A percentile compares a stretch with the other conserved stretches of the same genome.
phyloP scores from a whole-genome alignment of 2,329 filamentous ascomycete species.

The Endoconidiophora polonica region DNA sequence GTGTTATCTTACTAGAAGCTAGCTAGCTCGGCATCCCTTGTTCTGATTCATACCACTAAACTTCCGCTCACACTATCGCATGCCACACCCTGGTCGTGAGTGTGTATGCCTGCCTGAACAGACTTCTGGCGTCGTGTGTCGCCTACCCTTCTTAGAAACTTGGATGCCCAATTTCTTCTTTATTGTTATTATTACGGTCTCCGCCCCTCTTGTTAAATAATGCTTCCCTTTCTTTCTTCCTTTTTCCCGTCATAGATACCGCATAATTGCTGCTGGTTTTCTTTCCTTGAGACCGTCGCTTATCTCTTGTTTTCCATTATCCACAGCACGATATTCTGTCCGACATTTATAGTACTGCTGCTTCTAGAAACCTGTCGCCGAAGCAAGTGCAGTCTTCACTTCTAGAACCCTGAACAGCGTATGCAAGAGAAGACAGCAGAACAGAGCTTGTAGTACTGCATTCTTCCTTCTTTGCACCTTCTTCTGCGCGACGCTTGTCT shows the following conservation, averaged over 20 bases:
- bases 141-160: background rate
- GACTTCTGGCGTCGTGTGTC: background rate
- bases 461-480: background rate
- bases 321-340: too few species aligned
- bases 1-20: background rate
- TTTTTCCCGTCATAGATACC: background rate
- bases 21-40: background rate
- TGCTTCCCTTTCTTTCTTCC: background rate
- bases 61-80: background rate
- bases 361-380: constrained; percentile 5
- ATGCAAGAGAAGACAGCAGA: background rate
- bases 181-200: background rate
- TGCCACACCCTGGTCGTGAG: constrained; percentile 4
- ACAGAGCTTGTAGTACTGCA: background rate
- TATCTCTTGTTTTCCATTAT: background rate
- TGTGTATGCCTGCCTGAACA: background rate
- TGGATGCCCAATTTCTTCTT: background rate
- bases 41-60: constrained; percentile 2
- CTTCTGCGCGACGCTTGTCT: background rate
- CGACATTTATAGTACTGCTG: constrained; percentile 2
- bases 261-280: background rate
- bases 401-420: constrained; percentile 4
- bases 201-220: background rate
- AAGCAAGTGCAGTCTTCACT: constrained; percentile 3
- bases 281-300: background rate